Conservation (phyloP, 331 rosid genomes). For the Stylosanthes scabra region DNA sequence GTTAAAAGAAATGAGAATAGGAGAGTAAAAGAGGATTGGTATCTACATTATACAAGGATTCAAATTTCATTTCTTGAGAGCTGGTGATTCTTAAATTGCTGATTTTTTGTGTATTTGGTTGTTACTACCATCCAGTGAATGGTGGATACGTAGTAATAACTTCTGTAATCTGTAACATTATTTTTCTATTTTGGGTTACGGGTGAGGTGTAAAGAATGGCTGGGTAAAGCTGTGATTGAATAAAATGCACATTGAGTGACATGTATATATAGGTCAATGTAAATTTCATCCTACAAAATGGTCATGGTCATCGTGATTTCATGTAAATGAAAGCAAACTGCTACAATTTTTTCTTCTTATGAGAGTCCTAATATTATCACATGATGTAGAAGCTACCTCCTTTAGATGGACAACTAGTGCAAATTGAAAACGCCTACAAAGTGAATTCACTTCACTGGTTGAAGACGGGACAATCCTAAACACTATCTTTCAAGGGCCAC, state of each 20-base stretch:
- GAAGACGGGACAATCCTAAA: no score
- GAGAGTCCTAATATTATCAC: not conserved
- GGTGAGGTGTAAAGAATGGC: conserved; percentile 21
- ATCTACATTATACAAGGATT: no score
- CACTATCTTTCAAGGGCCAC: no score
- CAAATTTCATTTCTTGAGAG: not conserved
- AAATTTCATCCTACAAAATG: not conserved
- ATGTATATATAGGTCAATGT: not conserved
- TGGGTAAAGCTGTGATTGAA: conserved; percentile 1
- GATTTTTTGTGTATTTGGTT: not conserved
- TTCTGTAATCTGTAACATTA: not conserved
- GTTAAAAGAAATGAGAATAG: no score
- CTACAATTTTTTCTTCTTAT: not conserved
- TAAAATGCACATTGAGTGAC: not conserved
- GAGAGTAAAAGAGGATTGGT: no score
- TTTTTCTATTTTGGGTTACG: conserved; percentile 16
- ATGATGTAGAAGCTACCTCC: not conserved
- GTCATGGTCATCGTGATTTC: not conserved
- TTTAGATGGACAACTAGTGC: not conserved
- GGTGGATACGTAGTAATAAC: not conserved
- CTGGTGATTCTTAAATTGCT: conserved; percentile 9
- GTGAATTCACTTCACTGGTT: no score
- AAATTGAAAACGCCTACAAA: no score
- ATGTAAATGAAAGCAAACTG: not conserved
- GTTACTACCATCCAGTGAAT: not conserved